Percentiles rank a stretch among this genome's conserved stretches.
Evolutionary conservation across 1,284 basidiomycete species (phyloP).

Genomic region (Trichosporon asahii): DNA sequence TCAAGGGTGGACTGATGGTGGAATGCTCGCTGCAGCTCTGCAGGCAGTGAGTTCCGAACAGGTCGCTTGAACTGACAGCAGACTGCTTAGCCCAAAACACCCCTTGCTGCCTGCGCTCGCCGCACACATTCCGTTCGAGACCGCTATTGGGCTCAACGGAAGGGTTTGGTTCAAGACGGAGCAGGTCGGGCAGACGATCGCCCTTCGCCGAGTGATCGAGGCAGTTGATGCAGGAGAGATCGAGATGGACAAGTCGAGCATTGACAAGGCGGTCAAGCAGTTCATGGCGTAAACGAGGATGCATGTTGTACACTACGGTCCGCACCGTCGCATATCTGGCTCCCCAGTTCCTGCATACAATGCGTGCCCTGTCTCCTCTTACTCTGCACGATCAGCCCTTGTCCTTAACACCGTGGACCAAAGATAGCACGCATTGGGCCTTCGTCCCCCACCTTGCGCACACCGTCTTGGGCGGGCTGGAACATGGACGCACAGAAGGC

Average conservation of each 20-base stretch:
- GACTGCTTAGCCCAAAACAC: conserved; percentile 50
- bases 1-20: conserved; percentile 53
- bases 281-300: conserved; percentile 18
- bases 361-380: not conserved
- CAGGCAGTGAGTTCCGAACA: conserved; percentile 38
- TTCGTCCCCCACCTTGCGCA: not conserved
- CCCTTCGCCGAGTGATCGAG: conserved; percentile 45
- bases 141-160: conserved; percentile 55
- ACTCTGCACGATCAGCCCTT: too few relatives aligned
- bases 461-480: not conserved
- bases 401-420: not conserved
- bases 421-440: not conserved
- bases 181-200: conserved; percentile 48
- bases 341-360: not conserved
- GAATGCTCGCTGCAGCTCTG: conserved; percentile 45
- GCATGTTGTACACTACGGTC: conserved; percentile 4
- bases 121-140: conserved; percentile 52
- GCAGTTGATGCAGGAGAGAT: conserved; percentile 40
- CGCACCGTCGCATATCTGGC: not conserved
- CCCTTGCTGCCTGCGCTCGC: conserved; percentile 44
- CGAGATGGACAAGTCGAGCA: conserved; percentile 30
- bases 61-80: conserved; percentile 23
- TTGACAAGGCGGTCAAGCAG: conserved; percentile 34
- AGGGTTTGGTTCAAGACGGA: conserved; percentile 55
- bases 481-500: not conserved